Evolutionary conservation across 2,329 filamentous ascomycete species (phyloP).

Genomic region (Aspergillus oerlinghausenensis): DNA sequence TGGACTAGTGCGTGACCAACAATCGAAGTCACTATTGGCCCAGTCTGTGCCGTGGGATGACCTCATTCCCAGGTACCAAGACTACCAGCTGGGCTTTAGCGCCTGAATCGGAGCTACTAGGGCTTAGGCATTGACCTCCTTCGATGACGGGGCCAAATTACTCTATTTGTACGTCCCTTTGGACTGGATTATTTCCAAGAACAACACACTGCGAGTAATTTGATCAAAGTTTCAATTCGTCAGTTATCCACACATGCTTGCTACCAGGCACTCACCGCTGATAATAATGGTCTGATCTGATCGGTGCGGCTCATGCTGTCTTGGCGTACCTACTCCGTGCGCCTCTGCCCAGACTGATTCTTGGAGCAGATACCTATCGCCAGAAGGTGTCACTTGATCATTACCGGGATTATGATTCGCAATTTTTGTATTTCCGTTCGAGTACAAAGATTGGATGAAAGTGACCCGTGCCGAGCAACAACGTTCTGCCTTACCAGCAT

Average conservation of each 20-base stretch:
- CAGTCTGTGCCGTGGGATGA: constrained; percentile 12
- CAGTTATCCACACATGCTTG: neutral
- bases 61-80: constrained; percentile 17
- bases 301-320: neutral
- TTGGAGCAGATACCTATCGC: neutral
- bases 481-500: neutral
- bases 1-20: constrained; percentile 1
- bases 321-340: neutral
- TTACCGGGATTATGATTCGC: neutral
- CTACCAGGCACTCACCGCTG: neutral
- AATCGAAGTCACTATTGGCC: constrained; percentile 9
- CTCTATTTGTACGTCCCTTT: neutral
- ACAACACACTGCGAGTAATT: too few relatives aligned
- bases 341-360: neutral
- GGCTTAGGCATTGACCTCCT: constrained; percentile 1
- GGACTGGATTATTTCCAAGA: neutral
- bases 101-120: constrained; percentile 6
- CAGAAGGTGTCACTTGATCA: neutral
- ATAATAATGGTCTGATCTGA: neutral
- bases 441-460: neutral
- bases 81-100: constrained; percentile 12
- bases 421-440: neutral
- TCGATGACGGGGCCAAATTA: neutral
- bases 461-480: neutral
- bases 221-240: neutral